Conservation (phyloP, 2,329 filamentous ascomycete species). For the Ophiostoma ips region DNA sequence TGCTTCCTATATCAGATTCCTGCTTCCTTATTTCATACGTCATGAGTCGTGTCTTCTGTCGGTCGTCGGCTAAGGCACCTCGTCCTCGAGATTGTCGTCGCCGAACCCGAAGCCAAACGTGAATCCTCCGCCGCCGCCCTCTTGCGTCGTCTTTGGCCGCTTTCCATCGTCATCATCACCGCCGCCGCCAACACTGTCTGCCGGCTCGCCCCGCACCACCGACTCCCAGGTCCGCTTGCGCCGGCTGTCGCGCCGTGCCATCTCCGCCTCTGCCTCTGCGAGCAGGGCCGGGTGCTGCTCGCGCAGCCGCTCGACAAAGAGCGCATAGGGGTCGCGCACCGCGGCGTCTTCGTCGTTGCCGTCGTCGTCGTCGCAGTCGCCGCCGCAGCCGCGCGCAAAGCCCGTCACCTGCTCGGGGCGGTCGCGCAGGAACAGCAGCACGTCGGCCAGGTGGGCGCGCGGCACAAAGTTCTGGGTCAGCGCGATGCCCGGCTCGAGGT, state of each 20-base stretch:
- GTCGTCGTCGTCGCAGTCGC: too few species aligned
- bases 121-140: conserved; percentile 36
- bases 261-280: conserved; percentile 41
- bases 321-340: conserved; percentile 55
- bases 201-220: conserved; percentile 40
- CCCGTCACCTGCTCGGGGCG: conserved; percentile 79
- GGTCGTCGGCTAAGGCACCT: conserved; percentile 13
- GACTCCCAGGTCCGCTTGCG: conserved; percentile 82
- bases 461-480: conserved; percentile 95
- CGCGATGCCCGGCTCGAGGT: conserved; percentile 70
- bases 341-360: too few species aligned
- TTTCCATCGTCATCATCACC: conserved; percentile 18
- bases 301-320: conserved; percentile 59
- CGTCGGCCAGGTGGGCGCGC: conserved; percentile 55
- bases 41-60: too few species aligned
- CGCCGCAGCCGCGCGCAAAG: conserved; percentile 46
- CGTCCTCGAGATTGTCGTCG: conserved; percentile 21
- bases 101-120: conserved; percentile 39
- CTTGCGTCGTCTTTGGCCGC: conserved; percentile 10
- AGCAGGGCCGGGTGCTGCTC: conserved; percentile 53
- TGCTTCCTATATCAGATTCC: not conserved
- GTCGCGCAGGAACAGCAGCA: conserved; percentile 66
- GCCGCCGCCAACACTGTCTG: conserved; percentile 14
- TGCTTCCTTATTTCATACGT: too few species aligned
- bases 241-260: conserved; percentile 46